Conservation (phyloP, 148 eudicot genomes). For the Vaccinium darrowii region DNA sequence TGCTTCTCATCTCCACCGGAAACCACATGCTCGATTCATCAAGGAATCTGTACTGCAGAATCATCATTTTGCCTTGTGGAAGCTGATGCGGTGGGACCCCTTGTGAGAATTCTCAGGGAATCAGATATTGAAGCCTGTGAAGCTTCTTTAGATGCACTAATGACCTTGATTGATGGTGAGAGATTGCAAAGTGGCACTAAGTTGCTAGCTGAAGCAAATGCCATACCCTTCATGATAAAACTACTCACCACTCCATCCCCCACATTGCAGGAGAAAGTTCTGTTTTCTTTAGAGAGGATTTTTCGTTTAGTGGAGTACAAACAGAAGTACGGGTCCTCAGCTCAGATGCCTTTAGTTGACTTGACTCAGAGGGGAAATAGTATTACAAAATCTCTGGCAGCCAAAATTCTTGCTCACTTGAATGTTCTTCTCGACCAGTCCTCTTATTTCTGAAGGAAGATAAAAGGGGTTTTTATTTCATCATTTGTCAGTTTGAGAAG, state of each 20-base stretch:
- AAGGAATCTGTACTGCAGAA: constrained; percentile 30
- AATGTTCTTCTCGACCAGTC: constrained; percentile 43
- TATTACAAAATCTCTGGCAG: constrained; percentile 35
- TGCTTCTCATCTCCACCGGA: constrained; percentile 39
- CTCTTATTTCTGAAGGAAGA: constrained; percentile 31
- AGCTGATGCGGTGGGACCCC: constrained; percentile 34
- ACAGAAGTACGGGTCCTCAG: constrained; percentile 31
- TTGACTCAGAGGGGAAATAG: constrained; percentile 41
- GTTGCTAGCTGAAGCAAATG: constrained; percentile 37
- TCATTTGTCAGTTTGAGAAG: background rate
- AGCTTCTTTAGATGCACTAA: constrained; percentile 43
- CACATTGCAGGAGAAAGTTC: constrained; percentile 39
- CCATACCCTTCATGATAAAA: constrained; percentile 30
- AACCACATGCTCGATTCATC: constrained; percentile 32
- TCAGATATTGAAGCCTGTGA: constrained; percentile 31
- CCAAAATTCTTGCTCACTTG: constrained; percentile 38
- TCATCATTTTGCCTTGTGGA: constrained; percentile 43
- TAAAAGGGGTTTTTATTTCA: background rate
- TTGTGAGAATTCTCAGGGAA: constrained; percentile 30
- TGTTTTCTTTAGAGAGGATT: constrained; percentile 30
- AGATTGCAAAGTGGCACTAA: constrained; percentile 36
- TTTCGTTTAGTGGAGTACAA: constrained; percentile 31
- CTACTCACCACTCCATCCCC: constrained; percentile 29
- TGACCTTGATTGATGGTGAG: constrained; percentile 35
- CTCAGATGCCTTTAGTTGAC: constrained; percentile 41